These are phyloP conservation scores for Glycine latifolia DNA, from an alignment of 306 rosid species.

Conservation along the genomic window DNA sequence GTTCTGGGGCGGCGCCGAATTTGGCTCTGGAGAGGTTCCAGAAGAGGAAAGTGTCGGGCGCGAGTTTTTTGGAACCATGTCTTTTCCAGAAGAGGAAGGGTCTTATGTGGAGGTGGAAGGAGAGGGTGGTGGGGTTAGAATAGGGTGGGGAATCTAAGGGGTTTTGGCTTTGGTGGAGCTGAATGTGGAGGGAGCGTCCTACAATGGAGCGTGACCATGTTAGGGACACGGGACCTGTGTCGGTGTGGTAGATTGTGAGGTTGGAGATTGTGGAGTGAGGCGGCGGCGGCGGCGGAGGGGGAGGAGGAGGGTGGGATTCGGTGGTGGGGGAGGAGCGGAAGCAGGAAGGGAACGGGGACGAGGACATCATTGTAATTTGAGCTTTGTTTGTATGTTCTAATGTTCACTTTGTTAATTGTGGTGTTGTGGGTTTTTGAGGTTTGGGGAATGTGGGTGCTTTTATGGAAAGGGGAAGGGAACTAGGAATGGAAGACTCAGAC, in stretches of 20 bases:
- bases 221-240: constrained; percentile 68
- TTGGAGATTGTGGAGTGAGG: constrained; percentile 67
- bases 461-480: too few relatives aligned
- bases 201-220: constrained; percentile 92
- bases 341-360: constrained; percentile 70
- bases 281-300: constrained; percentile 41
- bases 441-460: not conserved
- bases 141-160: constrained; percentile 63
- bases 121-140: not conserved
- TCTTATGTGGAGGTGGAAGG: constrained; percentile 66
- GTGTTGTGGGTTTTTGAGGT: not conserved
- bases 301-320: constrained; percentile 31
- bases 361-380: not conserved
- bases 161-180: constrained; percentile 52
- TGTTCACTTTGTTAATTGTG: too few relatives aligned
- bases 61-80: constrained; percentile 73
- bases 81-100: constrained; percentile 86
- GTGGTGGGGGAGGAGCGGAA: constrained; percentile 58
- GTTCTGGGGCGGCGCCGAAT: constrained; percentile 78
- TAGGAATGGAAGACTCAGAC: too few relatives aligned
- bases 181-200: constrained; percentile 85
- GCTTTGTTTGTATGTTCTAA: too few relatives aligned
- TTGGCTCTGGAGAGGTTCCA: constrained; percentile 81
- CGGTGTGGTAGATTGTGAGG: constrained; percentile 82
- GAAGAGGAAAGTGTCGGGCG: constrained; percentile 55